A percentile compares a stretch with the other conserved stretches of the same genome.
These are phyloP conservation scores for Cyathus striatus DNA, from an alignment of 768 basidiomycete species.

Conservation along the genomic window DNA sequence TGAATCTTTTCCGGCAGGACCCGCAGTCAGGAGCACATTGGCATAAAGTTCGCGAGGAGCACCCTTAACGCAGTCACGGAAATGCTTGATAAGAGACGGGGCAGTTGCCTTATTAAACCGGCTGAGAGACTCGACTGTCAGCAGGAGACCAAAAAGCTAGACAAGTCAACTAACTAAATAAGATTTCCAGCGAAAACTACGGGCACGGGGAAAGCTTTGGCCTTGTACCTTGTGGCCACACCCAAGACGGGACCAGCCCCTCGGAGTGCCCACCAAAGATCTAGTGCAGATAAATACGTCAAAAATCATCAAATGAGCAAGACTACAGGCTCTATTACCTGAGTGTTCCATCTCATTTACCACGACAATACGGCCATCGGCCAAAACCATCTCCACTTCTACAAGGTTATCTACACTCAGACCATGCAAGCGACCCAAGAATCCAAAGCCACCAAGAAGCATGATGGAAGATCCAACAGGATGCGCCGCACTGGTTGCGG, in stretches of 20 bases:
- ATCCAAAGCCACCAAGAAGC: slow-evolving; percentile 86
- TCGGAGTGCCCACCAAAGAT: slow-evolving; percentile 85
- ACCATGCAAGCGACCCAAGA: slow-evolving; percentile 78
- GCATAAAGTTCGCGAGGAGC: slow-evolving; percentile 86
- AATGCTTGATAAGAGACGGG: slow-evolving; percentile 84
- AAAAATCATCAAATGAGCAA: background rate
- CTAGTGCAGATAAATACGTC: slow-evolving; percentile 26
- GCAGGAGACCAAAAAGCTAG: slow-evolving; percentile 5
- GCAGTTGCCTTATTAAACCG: slow-evolving; percentile 87
- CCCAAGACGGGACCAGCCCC: slow-evolving; percentile 83
- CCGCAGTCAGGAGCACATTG: slow-evolving; percentile 87
- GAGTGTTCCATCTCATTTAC: slow-evolving; percentile 69
- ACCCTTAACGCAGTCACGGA: slow-evolving; percentile 88
- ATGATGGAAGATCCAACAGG: slow-evolving; percentile 77
- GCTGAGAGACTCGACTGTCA: slow-evolving; percentile 32
- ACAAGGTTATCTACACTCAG: slow-evolving; percentile 87
- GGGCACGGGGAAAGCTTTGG: slow-evolving; percentile 83
- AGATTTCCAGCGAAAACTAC: slow-evolving; percentile 91
- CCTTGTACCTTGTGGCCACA: slow-evolving; percentile 85
- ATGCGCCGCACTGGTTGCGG: slow-evolving; percentile 59
- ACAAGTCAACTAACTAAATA: slow-evolving; percentile 65
- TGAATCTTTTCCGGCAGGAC: slow-evolving; percentile 78
- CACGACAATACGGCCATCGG: slow-evolving; percentile 82
- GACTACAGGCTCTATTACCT: slow-evolving; percentile 31
- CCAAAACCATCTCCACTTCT: slow-evolving; percentile 88